Evolutionary conservation across 2,329 filamentous ascomycete genomes (phyloP).

Genomic region (Exserohilum turcica): DNA sequence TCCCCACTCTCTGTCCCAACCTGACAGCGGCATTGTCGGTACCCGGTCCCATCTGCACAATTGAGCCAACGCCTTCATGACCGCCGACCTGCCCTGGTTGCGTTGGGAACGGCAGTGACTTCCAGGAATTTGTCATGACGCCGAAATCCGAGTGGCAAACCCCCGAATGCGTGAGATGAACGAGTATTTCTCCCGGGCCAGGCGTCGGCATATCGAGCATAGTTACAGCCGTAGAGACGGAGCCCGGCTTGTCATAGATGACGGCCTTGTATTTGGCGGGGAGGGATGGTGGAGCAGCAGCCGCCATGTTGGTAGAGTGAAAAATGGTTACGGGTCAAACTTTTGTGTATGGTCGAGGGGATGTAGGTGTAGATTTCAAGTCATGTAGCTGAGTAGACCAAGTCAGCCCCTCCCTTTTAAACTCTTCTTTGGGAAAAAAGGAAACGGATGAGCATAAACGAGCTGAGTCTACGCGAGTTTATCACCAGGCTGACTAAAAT

Average conservation of each 20-base stretch:
- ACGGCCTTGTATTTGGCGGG: constrained; percentile 66
- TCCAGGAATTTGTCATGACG: constrained; percentile 57
- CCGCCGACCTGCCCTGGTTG: constrained; percentile 68
- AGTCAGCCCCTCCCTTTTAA: too few relatives aligned
- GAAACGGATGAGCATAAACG: too few relatives aligned
- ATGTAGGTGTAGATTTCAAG: too few relatives aligned
- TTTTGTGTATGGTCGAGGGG: too few relatives aligned
- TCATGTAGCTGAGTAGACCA: too few relatives aligned
- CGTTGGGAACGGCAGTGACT: constrained; percentile 63
- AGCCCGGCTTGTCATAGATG: constrained; percentile 69
- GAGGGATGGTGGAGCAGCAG: constrained; percentile 24
- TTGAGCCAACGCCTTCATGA: constrained; percentile 69
- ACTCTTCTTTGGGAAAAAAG: too few relatives aligned
- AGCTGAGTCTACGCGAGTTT: too few relatives aligned
- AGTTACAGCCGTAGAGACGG: constrained; percentile 67
- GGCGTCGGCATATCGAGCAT: constrained; percentile 69
- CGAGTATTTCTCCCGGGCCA: constrained; percentile 64
- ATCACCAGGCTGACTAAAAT: too few relatives aligned
- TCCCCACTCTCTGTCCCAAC: constrained; percentile 70
- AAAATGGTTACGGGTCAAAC: background rate
- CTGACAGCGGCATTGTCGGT: constrained; percentile 62
- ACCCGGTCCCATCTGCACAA: constrained; percentile 69
- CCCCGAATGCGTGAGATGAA: constrained; percentile 67
- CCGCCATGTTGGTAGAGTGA: background rate
- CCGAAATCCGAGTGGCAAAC: constrained; percentile 68